phyloP scores from a whole-genome alignment of 2,329 filamentous ascomycete species.

The Ophiostoma sp. region DNA sequence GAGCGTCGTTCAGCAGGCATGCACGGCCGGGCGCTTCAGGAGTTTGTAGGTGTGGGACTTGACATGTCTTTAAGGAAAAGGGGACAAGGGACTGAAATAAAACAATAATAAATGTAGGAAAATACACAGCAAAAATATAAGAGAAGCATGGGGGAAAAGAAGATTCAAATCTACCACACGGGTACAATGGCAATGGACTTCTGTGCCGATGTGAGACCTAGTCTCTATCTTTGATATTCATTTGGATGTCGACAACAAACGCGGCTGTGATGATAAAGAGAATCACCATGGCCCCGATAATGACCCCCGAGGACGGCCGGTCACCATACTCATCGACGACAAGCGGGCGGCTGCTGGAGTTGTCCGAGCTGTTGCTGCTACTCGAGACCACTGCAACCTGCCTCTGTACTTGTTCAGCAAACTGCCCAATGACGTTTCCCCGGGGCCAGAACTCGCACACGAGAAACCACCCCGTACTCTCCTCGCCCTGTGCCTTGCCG shows the following conservation, averaged over 20 bases:
- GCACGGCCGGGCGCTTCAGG: background rate
- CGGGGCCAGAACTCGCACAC: slow-evolving; percentile 66
- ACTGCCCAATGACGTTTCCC: slow-evolving; percentile 57
- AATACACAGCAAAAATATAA: background rate
- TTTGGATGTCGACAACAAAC: slow-evolving; percentile 19
- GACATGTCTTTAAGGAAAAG: background rate
- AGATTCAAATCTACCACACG: background rate
- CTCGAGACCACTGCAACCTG: slow-evolving; percentile 20
- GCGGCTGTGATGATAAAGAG: slow-evolving; percentile 15
- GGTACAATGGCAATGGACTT: background rate
- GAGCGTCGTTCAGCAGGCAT: background rate
- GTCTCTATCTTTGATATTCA: slow-evolving; percentile 3
- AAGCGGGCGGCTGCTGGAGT: background rate
- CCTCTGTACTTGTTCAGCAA: slow-evolving; percentile 42
- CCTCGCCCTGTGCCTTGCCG: slow-evolving; percentile 20
- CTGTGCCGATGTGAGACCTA: background rate
- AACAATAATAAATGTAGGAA: background rate
- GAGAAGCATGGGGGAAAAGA: background rate
- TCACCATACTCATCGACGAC: background rate
- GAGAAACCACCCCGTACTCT: slow-evolving; percentile 54
- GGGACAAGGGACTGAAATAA: background rate
- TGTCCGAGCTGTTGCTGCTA: background rate
- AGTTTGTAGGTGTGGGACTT: background rate
- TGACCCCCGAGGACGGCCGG: slow-evolving; percentile 1
- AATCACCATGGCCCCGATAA: slow-evolving; percentile 9